Conservation (phyloP, 1,139 yeast species). For the Debaryomyces subglobosus region DNA sequence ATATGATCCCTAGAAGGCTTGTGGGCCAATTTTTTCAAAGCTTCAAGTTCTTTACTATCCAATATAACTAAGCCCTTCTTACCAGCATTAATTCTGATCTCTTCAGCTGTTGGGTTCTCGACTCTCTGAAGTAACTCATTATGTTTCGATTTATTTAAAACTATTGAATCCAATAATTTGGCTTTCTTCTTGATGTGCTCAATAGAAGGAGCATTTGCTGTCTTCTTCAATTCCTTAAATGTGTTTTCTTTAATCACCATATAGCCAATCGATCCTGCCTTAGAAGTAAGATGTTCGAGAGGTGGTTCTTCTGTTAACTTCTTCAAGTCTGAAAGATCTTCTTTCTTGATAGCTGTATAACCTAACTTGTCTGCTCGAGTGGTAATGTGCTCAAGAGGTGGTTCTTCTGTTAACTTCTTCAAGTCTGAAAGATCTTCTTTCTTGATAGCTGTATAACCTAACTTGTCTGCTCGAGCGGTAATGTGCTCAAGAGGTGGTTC, state of each 20-base stretch:
- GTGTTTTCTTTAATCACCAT: slow-evolving; percentile 6
- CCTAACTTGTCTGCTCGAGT: slow-evolving; percentile 16
- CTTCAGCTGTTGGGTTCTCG: slow-evolving; percentile 21
- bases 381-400: slow-evolving; percentile 21
- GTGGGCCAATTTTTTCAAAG: slow-evolving; percentile 19
- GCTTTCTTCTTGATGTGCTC: slow-evolving; percentile 21
- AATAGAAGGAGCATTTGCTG: slow-evolving; percentile 18
- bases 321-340: slow-evolving; percentile 17
- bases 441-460: slow-evolving; percentile 12
- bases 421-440: slow-evolving; percentile 16
- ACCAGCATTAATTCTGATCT: slow-evolving; percentile 17
- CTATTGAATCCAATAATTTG: slow-evolving; percentile 11
- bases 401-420: slow-evolving; percentile 19
- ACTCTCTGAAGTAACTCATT: slow-evolving; percentile 16
- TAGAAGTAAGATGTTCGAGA: slow-evolving; percentile 17
- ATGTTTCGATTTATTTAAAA: slow-evolving; percentile 16
- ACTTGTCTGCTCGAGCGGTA: slow-evolving; percentile 15
- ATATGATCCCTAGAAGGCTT: slow-evolving; percentile 21
- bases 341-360: slow-evolving; percentile 10
- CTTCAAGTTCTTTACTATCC: slow-evolving; percentile 12
- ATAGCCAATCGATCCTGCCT: slow-evolving; percentile 10
- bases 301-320: slow-evolving; percentile 23
- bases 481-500: slow-evolving; percentile 26
- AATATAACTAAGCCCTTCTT: slow-evolving; percentile 20
- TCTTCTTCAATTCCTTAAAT: slow-evolving; percentile 9